A percentile compares a stretch with the other conserved stretches of the same genome.
These are phyloP conservation scores for Populus hybrid DNA, from an alignment of 441 rosid species.

Conservation along the genomic window DNA sequence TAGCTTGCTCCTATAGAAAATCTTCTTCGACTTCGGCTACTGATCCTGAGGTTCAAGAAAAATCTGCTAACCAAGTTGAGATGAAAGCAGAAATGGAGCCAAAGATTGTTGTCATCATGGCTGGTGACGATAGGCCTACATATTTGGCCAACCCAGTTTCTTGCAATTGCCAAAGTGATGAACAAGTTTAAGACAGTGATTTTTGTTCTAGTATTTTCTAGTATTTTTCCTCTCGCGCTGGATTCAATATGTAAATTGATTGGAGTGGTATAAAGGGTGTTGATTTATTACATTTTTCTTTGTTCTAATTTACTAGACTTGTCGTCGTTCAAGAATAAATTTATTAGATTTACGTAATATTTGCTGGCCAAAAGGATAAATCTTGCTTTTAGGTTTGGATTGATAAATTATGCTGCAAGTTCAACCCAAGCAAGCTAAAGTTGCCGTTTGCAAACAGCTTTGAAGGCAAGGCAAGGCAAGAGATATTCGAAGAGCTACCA, in stretches of 20 bases:
- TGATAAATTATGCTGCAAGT: neutral
- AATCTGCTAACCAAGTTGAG: constrained; percentile 12
- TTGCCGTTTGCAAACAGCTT: neutral
- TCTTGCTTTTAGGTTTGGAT: neutral
- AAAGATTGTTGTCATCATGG: constrained; percentile 70
- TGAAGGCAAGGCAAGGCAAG: neutral
- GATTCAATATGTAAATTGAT: neutral
- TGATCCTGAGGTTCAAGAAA: constrained; percentile 1
- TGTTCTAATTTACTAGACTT: no score
- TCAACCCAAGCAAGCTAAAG: neutral
- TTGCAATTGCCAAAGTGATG: neutral
- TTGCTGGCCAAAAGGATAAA: neutral
- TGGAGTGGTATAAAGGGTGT: neutral
- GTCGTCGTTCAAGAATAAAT: neutral
- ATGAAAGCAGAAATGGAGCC: constrained; percentile 48
- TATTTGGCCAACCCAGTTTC: constrained; percentile 41
- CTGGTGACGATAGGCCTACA: constrained; percentile 66
- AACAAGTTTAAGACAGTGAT: neutral
- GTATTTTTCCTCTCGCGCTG: no score
- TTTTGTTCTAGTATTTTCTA: neutral
- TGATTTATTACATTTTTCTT: no score
- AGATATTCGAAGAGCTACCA: no score
- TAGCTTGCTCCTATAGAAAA: constrained; percentile 50
- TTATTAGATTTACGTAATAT: no score
- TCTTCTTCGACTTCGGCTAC: constrained; percentile 4